phyloP scores from a whole-genome alignment of 768 basidiomycete genomes.

The Gautieria morchelliformis region DNA sequence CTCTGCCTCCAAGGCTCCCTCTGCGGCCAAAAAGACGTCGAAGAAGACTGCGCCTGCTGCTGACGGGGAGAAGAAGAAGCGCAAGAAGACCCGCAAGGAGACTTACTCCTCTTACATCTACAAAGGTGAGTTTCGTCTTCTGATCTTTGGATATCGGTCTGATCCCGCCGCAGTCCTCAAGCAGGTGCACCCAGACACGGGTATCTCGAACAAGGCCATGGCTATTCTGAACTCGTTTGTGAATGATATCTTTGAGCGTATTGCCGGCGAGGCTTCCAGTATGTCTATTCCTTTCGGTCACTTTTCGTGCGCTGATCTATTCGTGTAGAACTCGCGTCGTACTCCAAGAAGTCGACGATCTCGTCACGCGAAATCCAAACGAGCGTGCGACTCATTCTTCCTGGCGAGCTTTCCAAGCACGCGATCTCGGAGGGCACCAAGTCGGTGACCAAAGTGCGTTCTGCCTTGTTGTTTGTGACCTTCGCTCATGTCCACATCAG shows the following conservation, averaged over 20 bases:
- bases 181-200: slow-evolving; percentile 97
- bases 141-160: background rate
- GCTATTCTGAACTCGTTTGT: slow-evolving; percentile 94
- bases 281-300: slow-evolving; percentile 20
- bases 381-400: slow-evolving; percentile 91
- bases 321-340: slow-evolving; percentile 76
- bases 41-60: slow-evolving; percentile 48
- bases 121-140: slow-evolving; percentile 47
- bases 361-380: slow-evolving; percentile 99
- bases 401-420: slow-evolving; percentile 92
- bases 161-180: slow-evolving; percentile 56
- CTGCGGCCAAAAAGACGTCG: slow-evolving; percentile 52
- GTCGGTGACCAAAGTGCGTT: slow-evolving; percentile 71
- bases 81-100: slow-evolving; percentile 76
- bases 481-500: slow-evolving; percentile 22
- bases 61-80: slow-evolving; percentile 76
- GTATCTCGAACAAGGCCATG: slow-evolving; percentile 99
- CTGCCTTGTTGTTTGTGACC: background rate
- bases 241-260: slow-evolving; percentile 92
- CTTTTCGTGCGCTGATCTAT: slow-evolving; percentile 1
- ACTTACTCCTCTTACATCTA: slow-evolving; percentile 92
- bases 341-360: slow-evolving; percentile 98
- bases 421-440: slow-evolving; percentile 93
- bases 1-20: slow-evolving; percentile 48
- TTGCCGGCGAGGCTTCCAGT: slow-evolving; percentile 87